Base-by-base conservation (phyloP, 2,329 filamentous ascomycete species). In the Exserohilum rostratum region DNA sequence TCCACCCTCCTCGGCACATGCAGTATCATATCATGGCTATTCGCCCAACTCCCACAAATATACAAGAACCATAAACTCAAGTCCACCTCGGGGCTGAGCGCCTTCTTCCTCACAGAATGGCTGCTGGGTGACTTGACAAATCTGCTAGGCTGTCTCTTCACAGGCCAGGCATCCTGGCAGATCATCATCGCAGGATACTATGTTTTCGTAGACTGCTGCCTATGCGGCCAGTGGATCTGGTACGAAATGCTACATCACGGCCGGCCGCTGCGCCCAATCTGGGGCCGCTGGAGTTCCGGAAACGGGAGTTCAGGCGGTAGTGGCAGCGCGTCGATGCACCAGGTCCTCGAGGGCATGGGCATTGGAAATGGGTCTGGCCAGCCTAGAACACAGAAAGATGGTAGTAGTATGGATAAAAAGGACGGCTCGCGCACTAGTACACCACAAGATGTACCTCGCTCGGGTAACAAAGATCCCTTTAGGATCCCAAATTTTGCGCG, bases 11-110 rank as follows among this genome's bases (percentile, higher is more conserved):
- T 88, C 48, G 87, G 87, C 17, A 81, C 79, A 0, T 75, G 86
- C 56, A 88, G 85, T 65, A 89, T 89, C 56, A 63, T 87, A 46
- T 84, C 86, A 38, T 89, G 87, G 87, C 79, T 89, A 2, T 89
- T 88, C 68, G 87, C 87, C 11, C 87, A 89, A 70, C 76, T 89
- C 25, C 87, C 87, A 1, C 87, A 89, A 66, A 87, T 89, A 58
- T 87, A 84, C 76, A 88, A 88, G 76, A 89, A 89, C 68, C 85
- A 85, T 68, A 79, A 79, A 47, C 71, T 87, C 17, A 80, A 86
- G 65, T 88, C 85, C 11, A 87, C 86, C 0, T 85, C 85, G 1
- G 86, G 87, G 0, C 70, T 89, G 33, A 87, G 85, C 4, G 82
- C 87, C 53, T 87, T 84, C 69, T 89, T 89, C 70, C 74, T 89